phyloP scores from a whole-genome alignment of 495 filamentous ascomycete genomes.

The Clavariopsis aquatica region DNA sequence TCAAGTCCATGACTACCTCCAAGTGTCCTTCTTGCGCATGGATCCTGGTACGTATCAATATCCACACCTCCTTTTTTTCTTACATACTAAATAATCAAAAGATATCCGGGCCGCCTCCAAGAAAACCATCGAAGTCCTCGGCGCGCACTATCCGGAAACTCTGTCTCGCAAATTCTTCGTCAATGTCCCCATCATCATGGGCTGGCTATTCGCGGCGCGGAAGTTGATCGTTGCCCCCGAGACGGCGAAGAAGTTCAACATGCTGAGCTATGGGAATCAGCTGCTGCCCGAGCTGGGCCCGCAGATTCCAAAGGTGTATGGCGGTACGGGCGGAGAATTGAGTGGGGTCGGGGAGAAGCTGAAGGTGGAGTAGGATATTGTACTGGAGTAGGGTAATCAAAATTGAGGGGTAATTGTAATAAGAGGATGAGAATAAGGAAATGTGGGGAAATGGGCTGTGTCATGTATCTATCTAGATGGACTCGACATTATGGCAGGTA shows the following conservation, averaged over 20 bases:
- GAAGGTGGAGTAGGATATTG: conserved; percentile 32
- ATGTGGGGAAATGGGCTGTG: no score
- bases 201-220: conserved; percentile 77
- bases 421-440: no score
- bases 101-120: conserved; percentile 67
- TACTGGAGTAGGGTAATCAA: no score
- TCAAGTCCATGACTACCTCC: conserved; percentile 88
- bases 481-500: no score
- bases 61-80: background rate
- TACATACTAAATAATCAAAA: conserved; percentile 1
- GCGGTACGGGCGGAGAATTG: conserved; percentile 59
- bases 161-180: conserved; percentile 89
- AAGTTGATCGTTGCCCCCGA: conserved; percentile 76
- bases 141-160: conserved; percentile 80
- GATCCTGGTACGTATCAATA: conserved; percentile 49
- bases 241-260: conserved; percentile 82
- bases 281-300: conserved; percentile 64
- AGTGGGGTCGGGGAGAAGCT: conserved; percentile 38
- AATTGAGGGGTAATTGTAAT: no score
- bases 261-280: conserved; percentile 72
- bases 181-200: conserved; percentile 85
- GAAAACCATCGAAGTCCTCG: conserved; percentile 76
- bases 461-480: no score
- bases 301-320: conserved; percentile 66
- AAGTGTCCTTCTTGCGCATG: conserved; percentile 75